These are phyloP conservation scores for Limonium bicolor DNA, from an alignment of 148 eudicot species.

Conservation along the genomic window DNA sequence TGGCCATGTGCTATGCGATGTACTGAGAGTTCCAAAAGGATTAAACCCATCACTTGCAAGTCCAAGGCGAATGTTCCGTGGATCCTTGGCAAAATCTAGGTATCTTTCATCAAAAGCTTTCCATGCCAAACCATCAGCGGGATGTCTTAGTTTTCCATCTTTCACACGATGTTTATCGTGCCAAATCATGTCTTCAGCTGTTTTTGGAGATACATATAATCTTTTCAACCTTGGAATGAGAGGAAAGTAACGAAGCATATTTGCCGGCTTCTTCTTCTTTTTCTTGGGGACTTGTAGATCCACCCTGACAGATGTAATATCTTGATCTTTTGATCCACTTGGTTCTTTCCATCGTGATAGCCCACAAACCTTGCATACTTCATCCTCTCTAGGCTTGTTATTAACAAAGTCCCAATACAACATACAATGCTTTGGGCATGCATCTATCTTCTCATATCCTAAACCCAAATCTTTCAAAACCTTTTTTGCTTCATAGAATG, in stretches of 20 bases:
- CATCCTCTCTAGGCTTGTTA: too few species aligned
- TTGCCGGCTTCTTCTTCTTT: too few species aligned
- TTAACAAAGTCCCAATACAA: too few species aligned
- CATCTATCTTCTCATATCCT: background rate
- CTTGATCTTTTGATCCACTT: too few species aligned
- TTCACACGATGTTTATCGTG: background rate
- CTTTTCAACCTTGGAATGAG: background rate
- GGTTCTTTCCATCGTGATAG: too few species aligned
- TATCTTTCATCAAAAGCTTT: background rate
- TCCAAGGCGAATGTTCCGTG: background rate
- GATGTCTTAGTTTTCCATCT: background rate
- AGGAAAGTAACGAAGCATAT: background rate
- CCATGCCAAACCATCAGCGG: background rate
- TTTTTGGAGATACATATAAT: too few species aligned
- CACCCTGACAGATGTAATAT: too few species aligned
- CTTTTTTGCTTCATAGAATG: conserved; percentile 2
- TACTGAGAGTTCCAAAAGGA: conserved; percentile 2
- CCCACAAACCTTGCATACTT: too few species aligned
- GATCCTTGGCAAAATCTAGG: background rate
- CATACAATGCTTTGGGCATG: conserved; percentile 1
- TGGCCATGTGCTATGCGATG: too few species aligned
- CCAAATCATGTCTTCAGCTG: background rate
- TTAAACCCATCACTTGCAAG: conserved; percentile 1
- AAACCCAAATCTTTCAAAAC: background rate
- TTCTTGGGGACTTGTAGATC: too few species aligned